Base-by-base conservation (phyloP, 441 rosid genomes). In the Theobroma grandiflorum region DNA sequence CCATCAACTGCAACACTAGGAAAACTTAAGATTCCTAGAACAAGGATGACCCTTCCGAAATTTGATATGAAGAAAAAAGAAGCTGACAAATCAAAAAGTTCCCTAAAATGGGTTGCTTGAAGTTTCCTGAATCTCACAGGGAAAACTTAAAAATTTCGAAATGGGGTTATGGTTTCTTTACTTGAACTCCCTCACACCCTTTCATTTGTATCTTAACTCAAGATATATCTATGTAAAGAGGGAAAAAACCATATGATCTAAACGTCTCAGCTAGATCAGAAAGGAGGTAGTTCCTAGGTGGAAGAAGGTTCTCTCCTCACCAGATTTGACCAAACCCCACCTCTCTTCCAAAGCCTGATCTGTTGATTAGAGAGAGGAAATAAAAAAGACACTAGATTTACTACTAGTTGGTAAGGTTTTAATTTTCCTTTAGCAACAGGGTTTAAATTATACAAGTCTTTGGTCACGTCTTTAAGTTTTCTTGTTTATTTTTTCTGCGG, bases 311-410 rank as follows among this genome's bases (percentile, higher is more conserved):
- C 15, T 50, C 38, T 50, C 14, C 3, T 33, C 3, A 50, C 58
- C 63, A 52, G 63, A 72, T 37, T 72, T 37, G 76, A 53, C 76
- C 62, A 72, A 22, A 57, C 31, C 35, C 31, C 31, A 59, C 71
- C 4, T 67, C 18, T 47, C 14, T 70, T n/a, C 31, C 31, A 49
- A 71, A 49, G 33, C 58, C 74, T 12, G 76, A 73, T 73, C 35
- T 73, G 50, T 38, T 73, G 12, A 38, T 38, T n/a, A 38, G 20
- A 57, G 35, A 73, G 38, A 45, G 6, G 11, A 43, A 45, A 66
- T 2, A 20, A 11, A 10, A 10, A 37, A 53, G 0, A 47, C 3
- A 4, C 9, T 31, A 6, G 62, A 18, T 22, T 37, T 40, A 31
- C 38, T 26, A 38, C 18, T 3, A 38, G n/a, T 37, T 73, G 63